phyloP scores from a whole-genome alignment of 2,329 filamentous ascomycete species.

The Fusarium temperatum region DNA sequence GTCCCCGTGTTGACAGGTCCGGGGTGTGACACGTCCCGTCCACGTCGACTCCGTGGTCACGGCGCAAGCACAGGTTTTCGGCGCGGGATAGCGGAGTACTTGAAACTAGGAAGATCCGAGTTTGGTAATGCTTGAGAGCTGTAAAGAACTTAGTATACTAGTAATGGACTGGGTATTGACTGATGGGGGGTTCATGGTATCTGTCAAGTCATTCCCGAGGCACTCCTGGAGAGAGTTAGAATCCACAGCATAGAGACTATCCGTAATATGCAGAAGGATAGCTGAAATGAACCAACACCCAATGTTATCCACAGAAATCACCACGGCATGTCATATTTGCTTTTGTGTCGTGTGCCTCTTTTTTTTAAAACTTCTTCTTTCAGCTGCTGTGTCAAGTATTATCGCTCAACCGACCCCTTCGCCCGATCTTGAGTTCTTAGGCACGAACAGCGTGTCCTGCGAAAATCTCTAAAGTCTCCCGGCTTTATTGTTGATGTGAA shows the following conservation, averaged over 20 bases:
- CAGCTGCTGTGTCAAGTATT: not conserved
- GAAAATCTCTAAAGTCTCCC: not conserved
- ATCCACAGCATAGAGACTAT: not conserved
- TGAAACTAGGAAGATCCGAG: not conserved
- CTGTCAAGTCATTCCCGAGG: not conserved
- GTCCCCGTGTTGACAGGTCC: conserved; percentile 14
- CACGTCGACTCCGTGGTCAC: not conserved
- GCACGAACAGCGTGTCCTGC: not conserved
- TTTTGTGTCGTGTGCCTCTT: conserved; percentile 20
- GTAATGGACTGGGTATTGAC: not conserved
- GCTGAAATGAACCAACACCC: not conserved
- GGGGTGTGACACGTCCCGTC: conserved; percentile 4
- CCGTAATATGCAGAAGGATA: not conserved
- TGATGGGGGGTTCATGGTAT: not conserved
- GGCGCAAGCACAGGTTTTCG: conserved; percentile 8
- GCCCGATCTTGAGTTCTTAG: not conserved
- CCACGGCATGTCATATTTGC: not conserved
- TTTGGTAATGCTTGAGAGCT: not conserved
- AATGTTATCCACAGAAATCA: not conserved
- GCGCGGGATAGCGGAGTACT: not conserved
- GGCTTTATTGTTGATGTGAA: too few relatives aligned
- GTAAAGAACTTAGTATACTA: not conserved
- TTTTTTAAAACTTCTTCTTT: not conserved
- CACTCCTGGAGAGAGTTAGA: not conserved
- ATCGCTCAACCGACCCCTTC: not conserved